These are phyloP conservation scores for Pichia thaimueangensis DNA, from an alignment of 805 yeast species.

Conservation along the genomic window DNA sequence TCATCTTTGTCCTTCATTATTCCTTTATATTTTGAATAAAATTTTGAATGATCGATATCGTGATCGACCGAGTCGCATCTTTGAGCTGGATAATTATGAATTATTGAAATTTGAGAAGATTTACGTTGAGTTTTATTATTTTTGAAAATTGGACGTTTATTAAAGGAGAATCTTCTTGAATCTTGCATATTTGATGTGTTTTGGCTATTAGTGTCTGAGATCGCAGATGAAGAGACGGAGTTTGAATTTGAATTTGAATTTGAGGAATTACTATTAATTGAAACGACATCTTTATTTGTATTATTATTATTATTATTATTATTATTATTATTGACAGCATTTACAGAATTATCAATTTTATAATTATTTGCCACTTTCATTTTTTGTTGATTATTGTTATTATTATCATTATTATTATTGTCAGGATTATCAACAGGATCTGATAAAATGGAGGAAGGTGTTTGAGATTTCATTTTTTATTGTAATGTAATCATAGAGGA, in stretches of 20 bases:
- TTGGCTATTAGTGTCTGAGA: too few species aligned
- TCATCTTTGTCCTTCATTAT: constrained; percentile 27
- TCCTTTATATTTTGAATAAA: constrained; percentile 28
- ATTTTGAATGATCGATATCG: constrained; percentile 27
- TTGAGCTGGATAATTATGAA: constrained; percentile 27
- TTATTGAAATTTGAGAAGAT: constrained; percentile 26
- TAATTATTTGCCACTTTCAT: neutral
- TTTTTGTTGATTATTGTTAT: neutral
- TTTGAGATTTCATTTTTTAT: neutral
- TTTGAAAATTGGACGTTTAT: constrained; percentile 24
- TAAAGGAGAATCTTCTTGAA: constrained; percentile 24
- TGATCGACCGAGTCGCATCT: constrained; percentile 23
- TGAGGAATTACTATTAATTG: neutral
- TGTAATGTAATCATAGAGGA: too few species aligned
- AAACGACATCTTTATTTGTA: neutral
- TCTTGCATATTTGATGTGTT: too few species aligned
- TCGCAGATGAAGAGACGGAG: neutral
- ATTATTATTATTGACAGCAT: neutral
- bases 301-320: neutral
- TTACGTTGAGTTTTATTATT: constrained; percentile 11
- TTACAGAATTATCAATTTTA: neutral
- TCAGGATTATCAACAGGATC: too few species aligned
- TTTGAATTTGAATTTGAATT: neutral
- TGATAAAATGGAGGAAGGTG: too few species aligned
- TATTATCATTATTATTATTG: neutral